A percentile compares a stretch with the other conserved stretches of the same genome.
phyloP scores from a whole-genome alignment of 176 grass and related monocot genomes.

The Carex scoparia region DNA sequence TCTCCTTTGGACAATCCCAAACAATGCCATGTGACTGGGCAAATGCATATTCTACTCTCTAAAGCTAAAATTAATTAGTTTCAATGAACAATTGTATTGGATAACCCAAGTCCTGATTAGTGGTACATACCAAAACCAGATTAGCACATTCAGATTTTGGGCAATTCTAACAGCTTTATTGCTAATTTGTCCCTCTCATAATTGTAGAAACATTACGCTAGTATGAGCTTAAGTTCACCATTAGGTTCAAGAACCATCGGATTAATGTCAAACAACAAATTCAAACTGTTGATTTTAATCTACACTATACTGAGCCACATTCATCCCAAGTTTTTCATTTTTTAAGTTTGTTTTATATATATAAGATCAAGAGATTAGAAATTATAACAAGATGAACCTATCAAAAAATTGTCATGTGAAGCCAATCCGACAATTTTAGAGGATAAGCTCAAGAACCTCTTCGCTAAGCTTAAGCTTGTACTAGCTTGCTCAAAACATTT shows the following conservation, averaged over 20 bases:
- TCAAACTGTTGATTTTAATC: not conserved
- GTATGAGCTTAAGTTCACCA: not conserved
- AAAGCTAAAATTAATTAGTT: not conserved
- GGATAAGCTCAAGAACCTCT: not conserved
- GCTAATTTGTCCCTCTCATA: not conserved
- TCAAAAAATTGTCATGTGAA: not conserved
- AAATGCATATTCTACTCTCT: not conserved
- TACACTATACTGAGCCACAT: not conserved
- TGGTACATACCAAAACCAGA: not conserved
- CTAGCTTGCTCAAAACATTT: not conserved
- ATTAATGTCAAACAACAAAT: not conserved
- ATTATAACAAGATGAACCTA: not conserved
- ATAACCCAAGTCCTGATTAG: not conserved
- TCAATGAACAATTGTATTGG: not conserved
- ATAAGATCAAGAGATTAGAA: not conserved
- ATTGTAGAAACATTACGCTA: not conserved
- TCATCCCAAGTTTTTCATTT: not conserved
- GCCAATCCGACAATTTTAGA: too few species aligned
- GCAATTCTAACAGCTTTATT: not conserved
- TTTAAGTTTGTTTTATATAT: not conserved
- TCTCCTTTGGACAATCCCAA: not conserved
- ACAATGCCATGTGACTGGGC: not conserved
- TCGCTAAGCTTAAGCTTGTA: not conserved
- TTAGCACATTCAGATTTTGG: not conserved
- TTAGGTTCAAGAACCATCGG: not conserved